Conservation (phyloP, 139 green algal species). For the Coccomyxa sp. region DNA sequence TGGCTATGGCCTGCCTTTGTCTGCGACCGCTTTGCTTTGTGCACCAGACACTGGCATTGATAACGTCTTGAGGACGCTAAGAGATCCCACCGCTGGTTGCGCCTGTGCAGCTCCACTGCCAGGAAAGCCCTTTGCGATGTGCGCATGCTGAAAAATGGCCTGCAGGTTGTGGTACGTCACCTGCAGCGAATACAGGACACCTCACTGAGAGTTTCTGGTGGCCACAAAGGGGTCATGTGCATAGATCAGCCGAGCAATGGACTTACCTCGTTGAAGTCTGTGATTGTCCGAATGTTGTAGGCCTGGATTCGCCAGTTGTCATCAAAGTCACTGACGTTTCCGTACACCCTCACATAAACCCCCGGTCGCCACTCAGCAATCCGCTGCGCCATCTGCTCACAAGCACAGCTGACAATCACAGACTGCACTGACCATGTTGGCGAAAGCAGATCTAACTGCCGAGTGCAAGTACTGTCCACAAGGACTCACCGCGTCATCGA, state of each 20-base stretch:
- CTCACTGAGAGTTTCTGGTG: neutral
- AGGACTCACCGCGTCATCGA: slow-evolving; percentile 24
- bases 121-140: slow-evolving; percentile 52
- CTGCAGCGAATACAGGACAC: slow-evolving; percentile 25
- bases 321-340: slow-evolving; percentile 53
- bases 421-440: no score
- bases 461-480: neutral
- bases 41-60: no score
- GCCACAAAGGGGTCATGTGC: neutral
- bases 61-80: no score
- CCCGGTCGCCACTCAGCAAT: slow-evolving; percentile 39
- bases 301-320: slow-evolving; percentile 41
- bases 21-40: no score
- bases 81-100: no score
- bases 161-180: slow-evolving; percentile 75
- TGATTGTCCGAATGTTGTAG: slow-evolving; percentile 53
- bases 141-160: slow-evolving; percentile 68
- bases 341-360: slow-evolving; percentile 70
- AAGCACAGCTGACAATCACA: no score
- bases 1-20: no score
- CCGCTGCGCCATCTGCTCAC: slow-evolving; percentile 24
- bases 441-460: no score
- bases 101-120: neutral
- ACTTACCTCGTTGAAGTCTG: slow-evolving; percentile 69
- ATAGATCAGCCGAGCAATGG: neutral